Evolutionary conservation across 1,284 basidiomycete genomes (phyloP).

Genomic region (Cryptococcus floricola): DNA sequence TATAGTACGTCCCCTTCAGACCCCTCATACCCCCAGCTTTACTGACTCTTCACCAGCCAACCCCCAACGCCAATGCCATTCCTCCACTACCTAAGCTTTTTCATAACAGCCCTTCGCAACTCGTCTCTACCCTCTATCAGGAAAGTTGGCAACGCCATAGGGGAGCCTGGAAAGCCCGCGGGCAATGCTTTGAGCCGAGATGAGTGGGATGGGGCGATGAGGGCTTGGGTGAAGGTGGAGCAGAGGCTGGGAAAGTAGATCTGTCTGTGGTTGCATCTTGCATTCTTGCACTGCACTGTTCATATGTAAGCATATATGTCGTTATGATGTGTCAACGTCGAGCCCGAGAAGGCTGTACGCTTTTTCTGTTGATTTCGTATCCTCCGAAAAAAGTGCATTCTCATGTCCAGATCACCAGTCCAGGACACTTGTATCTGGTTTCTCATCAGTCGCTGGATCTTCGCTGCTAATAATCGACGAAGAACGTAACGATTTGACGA

Average conservation of each 20-base stretch:
- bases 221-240: conserved; percentile 18
- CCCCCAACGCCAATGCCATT: conserved; percentile 27
- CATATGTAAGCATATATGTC: background rate
- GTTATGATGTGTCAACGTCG: background rate
- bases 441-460: no score
- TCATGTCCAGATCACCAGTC: no score
- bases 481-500: no score
- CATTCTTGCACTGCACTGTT: background rate
- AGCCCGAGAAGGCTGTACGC: background rate
- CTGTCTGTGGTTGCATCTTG: no score
- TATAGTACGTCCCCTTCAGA: conserved; percentile 23
- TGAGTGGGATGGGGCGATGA: conserved; percentile 22
- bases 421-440: no score
- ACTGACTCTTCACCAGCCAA: conserved; percentile 10
- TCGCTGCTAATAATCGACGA: no score
- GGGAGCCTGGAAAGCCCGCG: background rate
- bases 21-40: background rate
- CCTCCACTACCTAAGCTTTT: conserved; percentile 7
- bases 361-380: no score
- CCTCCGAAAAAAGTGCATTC: no score
- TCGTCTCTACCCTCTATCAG: conserved; percentile 15
- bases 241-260: conserved; percentile 13
- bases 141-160: conserved; percentile 13
- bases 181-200: conserved; percentile 5
- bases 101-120: conserved; percentile 8